These are phyloP conservation scores for Fraxinus americana DNA, from an alignment of 257 asterid genomes.

Conservation along the genomic window DNA sequence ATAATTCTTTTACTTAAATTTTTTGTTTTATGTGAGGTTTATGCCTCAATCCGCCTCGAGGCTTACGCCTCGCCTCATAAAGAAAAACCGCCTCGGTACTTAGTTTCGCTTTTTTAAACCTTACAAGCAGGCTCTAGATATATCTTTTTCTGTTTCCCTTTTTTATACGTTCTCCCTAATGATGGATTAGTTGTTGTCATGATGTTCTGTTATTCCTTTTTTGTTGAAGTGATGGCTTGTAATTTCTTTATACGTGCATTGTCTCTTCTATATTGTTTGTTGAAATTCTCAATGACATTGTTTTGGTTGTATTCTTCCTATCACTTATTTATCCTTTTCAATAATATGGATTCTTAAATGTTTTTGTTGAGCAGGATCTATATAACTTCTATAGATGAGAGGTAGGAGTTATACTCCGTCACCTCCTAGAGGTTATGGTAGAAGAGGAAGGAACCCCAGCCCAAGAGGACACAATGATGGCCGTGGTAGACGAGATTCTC, in stretches of 20 bases:
- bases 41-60: too few relatives aligned
- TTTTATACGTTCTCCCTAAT: too few relatives aligned
- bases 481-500: constrained; percentile 59
- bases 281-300: not conserved
- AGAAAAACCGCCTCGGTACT: too few relatives aligned
- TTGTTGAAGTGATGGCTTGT: not conserved
- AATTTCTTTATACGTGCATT: not conserved
- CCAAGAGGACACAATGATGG: constrained; percentile 48
- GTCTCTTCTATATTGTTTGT: not conserved
- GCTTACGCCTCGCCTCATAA: too few relatives aligned
- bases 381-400: constrained; percentile 49
- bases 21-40: too few relatives aligned
- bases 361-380: not conserved
- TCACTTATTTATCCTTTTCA: not conserved
- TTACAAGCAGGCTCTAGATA: not conserved
- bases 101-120: too few relatives aligned
- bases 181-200: not conserved
- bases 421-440: constrained; percentile 87
- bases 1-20: too few relatives aligned
- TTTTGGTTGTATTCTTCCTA: not conserved
- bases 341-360: not conserved
- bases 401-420: constrained; percentile 93
- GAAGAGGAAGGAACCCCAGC: constrained; percentile 83
- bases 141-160: too few relatives aligned
- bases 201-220: not conserved